Conservation (phyloP, 257 asterid genomes). For the Solanum paucissectum region DNA sequence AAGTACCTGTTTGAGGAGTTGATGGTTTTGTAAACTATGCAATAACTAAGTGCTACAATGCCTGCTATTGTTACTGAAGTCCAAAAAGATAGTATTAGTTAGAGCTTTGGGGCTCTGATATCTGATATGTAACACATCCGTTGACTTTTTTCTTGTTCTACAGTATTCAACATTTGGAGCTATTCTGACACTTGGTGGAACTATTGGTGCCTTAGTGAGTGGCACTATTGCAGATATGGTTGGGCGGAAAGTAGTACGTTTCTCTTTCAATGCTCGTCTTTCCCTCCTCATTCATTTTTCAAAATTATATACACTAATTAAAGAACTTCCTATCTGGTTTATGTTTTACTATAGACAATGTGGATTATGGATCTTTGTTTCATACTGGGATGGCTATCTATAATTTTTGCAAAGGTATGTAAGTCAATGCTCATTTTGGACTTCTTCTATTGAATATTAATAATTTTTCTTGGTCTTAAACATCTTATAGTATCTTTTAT, state of each 20-base stretch:
- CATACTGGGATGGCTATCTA: constrained; percentile 16
- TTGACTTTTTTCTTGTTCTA: neutral
- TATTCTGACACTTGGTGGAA: constrained; percentile 12
- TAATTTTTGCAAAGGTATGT: constrained; percentile 12
- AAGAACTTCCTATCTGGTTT: neutral
- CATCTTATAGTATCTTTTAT: neutral
- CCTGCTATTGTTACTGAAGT: neutral
- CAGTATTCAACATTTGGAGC: constrained; percentile 22
- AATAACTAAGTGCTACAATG: neutral
- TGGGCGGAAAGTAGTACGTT: constrained; percentile 18
- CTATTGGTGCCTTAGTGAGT: constrained; percentile 12
- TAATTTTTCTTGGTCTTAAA: neutral
- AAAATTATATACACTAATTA: neutral
- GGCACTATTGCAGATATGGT: constrained; percentile 11
- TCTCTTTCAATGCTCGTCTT: neutral
- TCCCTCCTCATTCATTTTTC: neutral
- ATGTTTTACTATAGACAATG: neutral
- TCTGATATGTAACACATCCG: neutral
- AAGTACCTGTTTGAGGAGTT: neutral
- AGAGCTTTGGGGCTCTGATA: neutral
- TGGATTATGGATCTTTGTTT: constrained; percentile 4
- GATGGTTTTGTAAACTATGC: neutral
- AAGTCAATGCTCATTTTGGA: neutral
- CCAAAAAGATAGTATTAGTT: neutral
- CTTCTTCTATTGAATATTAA: neutral